A percentile compares a stretch with the other conserved stretches of the same genome.
Evolutionary conservation across 1,284 basidiomycete species (phyloP).

Genomic region (Fomitopsis schrenkii): DNA sequence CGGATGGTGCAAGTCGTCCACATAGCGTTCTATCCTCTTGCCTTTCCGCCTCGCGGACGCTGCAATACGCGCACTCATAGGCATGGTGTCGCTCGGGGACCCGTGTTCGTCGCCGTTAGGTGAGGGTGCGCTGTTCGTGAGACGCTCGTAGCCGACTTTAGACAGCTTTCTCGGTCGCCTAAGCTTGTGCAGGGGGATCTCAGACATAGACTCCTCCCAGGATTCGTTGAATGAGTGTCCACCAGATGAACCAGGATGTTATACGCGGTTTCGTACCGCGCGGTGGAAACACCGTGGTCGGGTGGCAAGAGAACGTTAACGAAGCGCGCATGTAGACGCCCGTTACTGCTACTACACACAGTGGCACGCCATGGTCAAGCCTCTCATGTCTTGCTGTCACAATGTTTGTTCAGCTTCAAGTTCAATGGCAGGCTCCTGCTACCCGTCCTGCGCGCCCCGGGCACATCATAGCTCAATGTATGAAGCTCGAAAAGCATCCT

Average conservation of each 20-base stretch:
- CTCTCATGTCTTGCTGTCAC: too few relatives aligned
- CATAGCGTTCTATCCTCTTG: conserved; percentile 46
- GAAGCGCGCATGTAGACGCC: not conserved
- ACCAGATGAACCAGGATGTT: not conserved
- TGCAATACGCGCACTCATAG: conserved; percentile 27
- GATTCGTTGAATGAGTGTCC: not conserved
- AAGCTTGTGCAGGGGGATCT: conserved; percentile 64
- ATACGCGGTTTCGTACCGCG: not conserved
- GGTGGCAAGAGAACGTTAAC: not conserved
- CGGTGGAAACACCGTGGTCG: not conserved
- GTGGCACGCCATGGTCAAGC: too few relatives aligned
- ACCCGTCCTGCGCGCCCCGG: too few relatives aligned
- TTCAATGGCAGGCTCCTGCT: too few relatives aligned
- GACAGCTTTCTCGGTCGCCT: conserved; percentile 40
- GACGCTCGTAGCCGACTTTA: conserved; percentile 43
- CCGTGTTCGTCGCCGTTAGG: conserved; percentile 31
- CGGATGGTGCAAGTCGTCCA: conserved; percentile 41
- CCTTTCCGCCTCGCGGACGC: conserved; percentile 35
- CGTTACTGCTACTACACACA: not conserved
- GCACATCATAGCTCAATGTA: too few relatives aligned
- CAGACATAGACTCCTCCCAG: conserved; percentile 45
- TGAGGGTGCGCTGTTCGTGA: conserved; percentile 28
- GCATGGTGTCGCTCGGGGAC: conserved; percentile 15
- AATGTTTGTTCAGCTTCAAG: too few relatives aligned
- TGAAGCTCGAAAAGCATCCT: too few relatives aligned